Evolutionary conservation across 768 basidiomycete genomes (phyloP).

Genomic region (Auricularia cornea): DNA sequence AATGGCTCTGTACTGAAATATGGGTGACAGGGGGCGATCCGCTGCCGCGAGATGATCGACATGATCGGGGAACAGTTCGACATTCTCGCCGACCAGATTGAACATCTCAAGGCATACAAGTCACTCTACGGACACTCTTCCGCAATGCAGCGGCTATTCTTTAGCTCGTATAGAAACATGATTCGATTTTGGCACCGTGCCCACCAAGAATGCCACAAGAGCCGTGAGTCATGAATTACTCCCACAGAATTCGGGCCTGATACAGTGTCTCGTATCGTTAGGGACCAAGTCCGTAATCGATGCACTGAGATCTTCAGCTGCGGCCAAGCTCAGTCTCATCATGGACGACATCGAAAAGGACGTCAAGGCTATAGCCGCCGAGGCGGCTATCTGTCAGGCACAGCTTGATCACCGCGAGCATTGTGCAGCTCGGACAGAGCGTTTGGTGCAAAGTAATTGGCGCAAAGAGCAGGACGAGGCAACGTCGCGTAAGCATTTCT

Average conservation of each 20-base stretch:
- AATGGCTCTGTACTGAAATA: not conserved
- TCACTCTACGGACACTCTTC: slow-evolving; percentile 13
- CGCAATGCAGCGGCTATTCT: slow-evolving; percentile 9
- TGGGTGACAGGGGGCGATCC: slow-evolving; percentile 9
- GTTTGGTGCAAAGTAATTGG: not conserved
- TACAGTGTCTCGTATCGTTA: no score
- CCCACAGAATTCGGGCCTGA: no score
- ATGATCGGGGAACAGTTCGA: slow-evolving; percentile 13
- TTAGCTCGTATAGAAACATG: slow-evolving; percentile 14
- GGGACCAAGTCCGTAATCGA: no score
- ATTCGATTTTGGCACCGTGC: slow-evolving; percentile 18
- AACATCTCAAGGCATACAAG: slow-evolving; percentile 11
- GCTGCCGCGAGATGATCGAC: slow-evolving; percentile 14
- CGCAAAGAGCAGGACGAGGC: no score
- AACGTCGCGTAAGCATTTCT: no score
- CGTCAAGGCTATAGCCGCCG: not conserved
- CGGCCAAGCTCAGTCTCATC: not conserved
- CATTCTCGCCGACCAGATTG: slow-evolving; percentile 8
- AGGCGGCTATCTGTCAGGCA: not conserved
- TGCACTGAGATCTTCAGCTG: not conserved
- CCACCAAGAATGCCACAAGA: slow-evolving; percentile 15
- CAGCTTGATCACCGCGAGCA: not conserved
- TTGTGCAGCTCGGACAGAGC: not conserved
- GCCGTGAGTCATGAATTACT: not conserved
- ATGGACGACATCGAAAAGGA: not conserved